These are phyloP conservation scores for Theobroma grandiflorum DNA, from an alignment of 441 rosid genomes.

Conservation along the genomic window DNA sequence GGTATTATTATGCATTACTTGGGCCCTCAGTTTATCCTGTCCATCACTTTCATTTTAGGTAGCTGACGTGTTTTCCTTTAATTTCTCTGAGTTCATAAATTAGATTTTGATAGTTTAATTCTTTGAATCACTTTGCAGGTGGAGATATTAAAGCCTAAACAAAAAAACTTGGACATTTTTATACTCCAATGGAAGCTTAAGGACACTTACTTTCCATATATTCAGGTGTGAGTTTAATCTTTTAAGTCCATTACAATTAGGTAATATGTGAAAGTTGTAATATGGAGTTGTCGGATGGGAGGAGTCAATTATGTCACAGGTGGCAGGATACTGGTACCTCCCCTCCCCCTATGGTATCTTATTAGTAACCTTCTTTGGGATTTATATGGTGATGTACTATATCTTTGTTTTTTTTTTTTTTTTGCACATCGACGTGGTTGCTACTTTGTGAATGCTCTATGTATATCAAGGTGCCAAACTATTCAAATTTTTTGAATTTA, in stretches of 20 bases:
- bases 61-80: background rate
- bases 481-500: background rate
- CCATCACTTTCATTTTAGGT: background rate
- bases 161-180: constrained; percentile 35
- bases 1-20: background rate
- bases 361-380: background rate
- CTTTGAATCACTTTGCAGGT: constrained; percentile 50
- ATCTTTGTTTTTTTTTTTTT: no score
- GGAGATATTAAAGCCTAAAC: constrained; percentile 54
- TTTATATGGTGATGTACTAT: background rate
- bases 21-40: background rate
- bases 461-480: background rate
- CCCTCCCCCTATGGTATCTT: no score
- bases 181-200: constrained; percentile 72
- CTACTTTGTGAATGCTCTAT: background rate
- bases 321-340: background rate
- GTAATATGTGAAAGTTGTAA: background rate
- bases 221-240: constrained; percentile 58
- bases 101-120: background rate
- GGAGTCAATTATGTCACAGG: background rate
- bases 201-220: constrained; percentile 88
- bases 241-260: background rate
- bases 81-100: background rate
- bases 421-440: background rate
- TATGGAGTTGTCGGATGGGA: background rate